Conservation (phyloP, 1,284 basidiomycete species). For the Cryptococcus depauperatus region DNA sequence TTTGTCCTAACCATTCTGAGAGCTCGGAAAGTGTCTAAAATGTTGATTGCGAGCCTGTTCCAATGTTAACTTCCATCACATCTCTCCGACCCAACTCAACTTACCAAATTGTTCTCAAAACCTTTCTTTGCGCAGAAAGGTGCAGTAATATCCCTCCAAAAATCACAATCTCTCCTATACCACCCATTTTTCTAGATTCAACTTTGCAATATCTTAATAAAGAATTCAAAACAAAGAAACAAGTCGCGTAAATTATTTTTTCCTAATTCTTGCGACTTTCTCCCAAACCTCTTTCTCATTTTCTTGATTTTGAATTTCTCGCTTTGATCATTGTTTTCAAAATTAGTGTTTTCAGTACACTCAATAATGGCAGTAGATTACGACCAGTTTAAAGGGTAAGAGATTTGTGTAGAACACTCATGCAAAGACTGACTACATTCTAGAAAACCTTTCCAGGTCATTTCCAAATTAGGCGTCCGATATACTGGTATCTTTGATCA, state of each 20-base stretch:
- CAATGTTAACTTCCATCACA: neutral
- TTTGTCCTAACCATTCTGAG: slow-evolving; percentile 23
- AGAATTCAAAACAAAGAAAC: slow-evolving; percentile 1
- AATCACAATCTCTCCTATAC: neutral
- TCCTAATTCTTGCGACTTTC: neutral
- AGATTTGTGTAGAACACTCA: neutral
- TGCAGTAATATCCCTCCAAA: slow-evolving; percentile 10
- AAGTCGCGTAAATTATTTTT: slow-evolving; percentile 11
- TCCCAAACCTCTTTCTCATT: too few relatives aligned
- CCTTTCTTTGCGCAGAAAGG: slow-evolving; percentile 10
- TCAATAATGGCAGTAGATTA: slow-evolving; percentile 31
- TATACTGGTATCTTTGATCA: slow-evolving; percentile 43
- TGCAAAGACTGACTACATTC: too few relatives aligned
- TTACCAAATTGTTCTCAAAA: slow-evolving; percentile 14
- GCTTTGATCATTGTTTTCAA: neutral
- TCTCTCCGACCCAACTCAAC: neutral
- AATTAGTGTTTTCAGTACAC: neutral
- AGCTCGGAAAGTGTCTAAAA: slow-evolving; percentile 31
- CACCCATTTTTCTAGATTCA: neutral
- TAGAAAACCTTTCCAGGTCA: slow-evolving; percentile 42
- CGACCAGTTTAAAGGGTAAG: slow-evolving; percentile 38
- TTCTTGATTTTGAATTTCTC: neutral
- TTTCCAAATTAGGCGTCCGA: slow-evolving; percentile 39
- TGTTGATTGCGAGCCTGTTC: slow-evolving; percentile 22
- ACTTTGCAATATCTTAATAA: neutral